Evolutionary conservation across 495 filamentous ascomycete species (phyloP).

Genomic region (Penicillium psychrofluorescens): DNA sequence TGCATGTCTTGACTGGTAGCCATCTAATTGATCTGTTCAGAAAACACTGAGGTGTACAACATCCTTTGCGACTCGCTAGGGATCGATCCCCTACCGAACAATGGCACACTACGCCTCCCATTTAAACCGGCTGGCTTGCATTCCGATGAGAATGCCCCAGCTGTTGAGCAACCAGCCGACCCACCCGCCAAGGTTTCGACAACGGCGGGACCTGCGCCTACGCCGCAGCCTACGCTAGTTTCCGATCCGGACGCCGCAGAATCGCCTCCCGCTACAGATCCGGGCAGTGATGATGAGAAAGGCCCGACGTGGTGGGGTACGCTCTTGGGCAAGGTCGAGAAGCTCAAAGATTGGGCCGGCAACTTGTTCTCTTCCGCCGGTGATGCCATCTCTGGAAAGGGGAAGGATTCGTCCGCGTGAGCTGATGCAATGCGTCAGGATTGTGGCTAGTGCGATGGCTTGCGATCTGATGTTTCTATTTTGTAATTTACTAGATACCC

Average conservation of each 20-base stretch:
- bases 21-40: constrained; percentile 26
- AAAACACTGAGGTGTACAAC: constrained; percentile 95
- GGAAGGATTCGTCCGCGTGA: no score
- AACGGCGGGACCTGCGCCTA: neutral
- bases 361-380: constrained; percentile 27
- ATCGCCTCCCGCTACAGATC: constrained; percentile 8
- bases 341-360: constrained; percentile 31
- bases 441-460: no score
- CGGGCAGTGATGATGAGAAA: constrained; percentile 19
- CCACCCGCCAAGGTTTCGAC: constrained; percentile 16
- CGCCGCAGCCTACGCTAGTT: neutral
- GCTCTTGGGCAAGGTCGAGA: constrained; percentile 27
- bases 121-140: constrained; percentile 64
- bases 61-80: constrained; percentile 82
- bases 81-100: constrained; percentile 62
- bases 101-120: constrained; percentile 80
- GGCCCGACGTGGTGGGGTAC: constrained; percentile 25
- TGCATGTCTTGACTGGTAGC: neutral
- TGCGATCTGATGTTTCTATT: no score
- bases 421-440: no score
- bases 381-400: constrained; percentile 13
- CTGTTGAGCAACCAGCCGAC: constrained; percentile 32
- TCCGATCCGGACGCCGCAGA: constrained; percentile 1
- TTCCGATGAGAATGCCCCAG: constrained; percentile 36
- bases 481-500: no score